Evolutionary conservation across 345 rosid species (phyloP).

Genomic region (Balakata baccata): DNA sequence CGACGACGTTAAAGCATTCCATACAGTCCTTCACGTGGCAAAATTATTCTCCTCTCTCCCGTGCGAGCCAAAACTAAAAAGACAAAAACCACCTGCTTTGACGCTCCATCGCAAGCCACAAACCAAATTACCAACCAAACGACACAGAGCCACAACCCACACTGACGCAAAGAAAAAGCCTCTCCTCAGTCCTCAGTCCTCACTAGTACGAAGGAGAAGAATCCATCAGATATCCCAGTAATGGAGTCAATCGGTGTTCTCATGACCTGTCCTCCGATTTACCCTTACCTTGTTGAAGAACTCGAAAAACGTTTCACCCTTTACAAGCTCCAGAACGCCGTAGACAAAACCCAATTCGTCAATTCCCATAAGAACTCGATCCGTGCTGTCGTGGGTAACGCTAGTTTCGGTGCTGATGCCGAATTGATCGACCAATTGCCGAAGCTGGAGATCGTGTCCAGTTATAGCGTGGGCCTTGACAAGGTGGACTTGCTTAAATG

Average conservation of each 20-base stretch:
- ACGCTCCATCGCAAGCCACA: no score
- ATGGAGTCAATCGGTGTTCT: conserved; percentile 80
- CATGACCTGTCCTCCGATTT: conserved; percentile 57
- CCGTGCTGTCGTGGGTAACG: conserved; percentile 73
- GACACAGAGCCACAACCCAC: background rate
- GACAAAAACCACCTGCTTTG: background rate
- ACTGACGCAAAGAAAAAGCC: background rate
- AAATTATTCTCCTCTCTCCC: background rate
- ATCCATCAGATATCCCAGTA: background rate
- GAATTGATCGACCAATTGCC: conserved; percentile 61
- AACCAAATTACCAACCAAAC: background rate
- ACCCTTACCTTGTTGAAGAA: conserved; percentile 55
- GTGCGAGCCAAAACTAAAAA: background rate
- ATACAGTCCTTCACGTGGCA: background rate
- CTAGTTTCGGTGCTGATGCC: conserved; percentile 61
- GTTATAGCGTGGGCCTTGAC: conserved; percentile 78
- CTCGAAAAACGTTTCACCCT: conserved; percentile 72
- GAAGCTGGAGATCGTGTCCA: conserved; percentile 67
- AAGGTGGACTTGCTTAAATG: conserved; percentile 78
- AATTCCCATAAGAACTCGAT: conserved; percentile 42
- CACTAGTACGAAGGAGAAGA: background rate
- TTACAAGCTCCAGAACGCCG: conserved; percentile 41
- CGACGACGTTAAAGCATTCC: background rate
- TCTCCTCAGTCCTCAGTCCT: background rate
- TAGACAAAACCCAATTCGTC: conserved; percentile 45